Conservation (phyloP, 164 flowering plant species). For the Kalanchoe fedtschenkoi region DNA sequence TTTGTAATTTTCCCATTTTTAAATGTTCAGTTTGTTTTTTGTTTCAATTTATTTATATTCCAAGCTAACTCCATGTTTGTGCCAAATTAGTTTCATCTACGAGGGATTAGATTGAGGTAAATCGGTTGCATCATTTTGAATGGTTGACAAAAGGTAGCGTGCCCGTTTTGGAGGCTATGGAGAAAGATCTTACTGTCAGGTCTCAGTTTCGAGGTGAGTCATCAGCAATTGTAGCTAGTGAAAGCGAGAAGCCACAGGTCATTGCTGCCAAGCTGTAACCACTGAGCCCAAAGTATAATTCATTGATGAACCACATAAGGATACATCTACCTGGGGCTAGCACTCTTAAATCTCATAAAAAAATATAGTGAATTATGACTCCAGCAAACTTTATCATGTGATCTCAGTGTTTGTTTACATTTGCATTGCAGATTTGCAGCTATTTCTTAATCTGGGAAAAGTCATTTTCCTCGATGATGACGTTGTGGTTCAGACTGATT, state of each 20-base stretch:
- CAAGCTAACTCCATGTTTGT: no score
- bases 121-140: slow-evolving; percentile 89
- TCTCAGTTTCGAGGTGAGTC: slow-evolving; percentile 87
- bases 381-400: not conserved
- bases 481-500: slow-evolving; percentile 80
- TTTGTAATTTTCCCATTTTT: no score
- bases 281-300: slow-evolving; percentile 89
- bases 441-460: slow-evolving; percentile 81
- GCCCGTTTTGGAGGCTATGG: slow-evolving; percentile 95
- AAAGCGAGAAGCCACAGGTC: slow-evolving; percentile 60
- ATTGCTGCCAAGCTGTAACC: slow-evolving; percentile 90
- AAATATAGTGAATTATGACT: no score
- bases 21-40: no score
- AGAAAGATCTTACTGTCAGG: slow-evolving; percentile 71
- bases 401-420: not conserved
- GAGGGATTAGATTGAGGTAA: slow-evolving; percentile 86
- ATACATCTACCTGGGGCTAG: slow-evolving; percentile 87
- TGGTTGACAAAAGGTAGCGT: slow-evolving; percentile 90
- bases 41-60: no score
- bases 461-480: slow-evolving; percentile 94
- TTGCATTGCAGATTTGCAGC: no score
- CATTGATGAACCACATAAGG: slow-evolving; percentile 86
- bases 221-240: slow-evolving; percentile 61
- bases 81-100: no score
- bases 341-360: no score